Base-by-base conservation (phyloP, 257 asterid genomes). In the Vinca minor region DNA sequence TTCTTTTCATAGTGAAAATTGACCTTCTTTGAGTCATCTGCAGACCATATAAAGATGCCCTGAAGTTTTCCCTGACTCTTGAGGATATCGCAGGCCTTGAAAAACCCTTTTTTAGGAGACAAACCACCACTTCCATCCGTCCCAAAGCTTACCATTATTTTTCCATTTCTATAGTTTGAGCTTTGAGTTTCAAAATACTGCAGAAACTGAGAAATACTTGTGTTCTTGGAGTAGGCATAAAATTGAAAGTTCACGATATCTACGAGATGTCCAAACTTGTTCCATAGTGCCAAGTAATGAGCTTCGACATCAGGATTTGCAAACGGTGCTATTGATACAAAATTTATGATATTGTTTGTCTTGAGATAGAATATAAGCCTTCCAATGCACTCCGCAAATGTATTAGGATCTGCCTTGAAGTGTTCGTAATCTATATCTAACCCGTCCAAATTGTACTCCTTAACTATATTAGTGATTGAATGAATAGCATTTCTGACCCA, bases 1-100 rank as follows among this genome's bases (percentile, higher is more conserved):
- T 73, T 78, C 63, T 45, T 80, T 76, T 85, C 94, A 50, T 82
- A 76, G 45, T 4, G 25, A 70, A 85, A 87, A 39, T 77, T 63
- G 32, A 58, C 74, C 77, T 78, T 69, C 87, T 73, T 80, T 26
- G 96, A 88, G 63, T 88, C 86, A 76, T 85, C 96, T 26, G 96
- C 96, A 44, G 91, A 83, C 94, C 94, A 85, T 64, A 87, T 76
- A 68, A 87, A 87, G 73, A 85, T 87, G 59, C 96, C 96, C 18
- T 78, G 77, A 75, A 88, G 94, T 36, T 88, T 85, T 58, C 86
- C 86, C 54, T 76, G 71, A 28, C 70, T 62, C 48, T 73, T 76
- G 64, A 88, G 79, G 41, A 36, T 65, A 62, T 67, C 69, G 63
- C 87, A 85, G 61, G 96, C 94, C 41, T 73, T 68, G 25, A 83